Conservation (phyloP, 805 yeast species). For the Saturnispora hagleri region DNA sequence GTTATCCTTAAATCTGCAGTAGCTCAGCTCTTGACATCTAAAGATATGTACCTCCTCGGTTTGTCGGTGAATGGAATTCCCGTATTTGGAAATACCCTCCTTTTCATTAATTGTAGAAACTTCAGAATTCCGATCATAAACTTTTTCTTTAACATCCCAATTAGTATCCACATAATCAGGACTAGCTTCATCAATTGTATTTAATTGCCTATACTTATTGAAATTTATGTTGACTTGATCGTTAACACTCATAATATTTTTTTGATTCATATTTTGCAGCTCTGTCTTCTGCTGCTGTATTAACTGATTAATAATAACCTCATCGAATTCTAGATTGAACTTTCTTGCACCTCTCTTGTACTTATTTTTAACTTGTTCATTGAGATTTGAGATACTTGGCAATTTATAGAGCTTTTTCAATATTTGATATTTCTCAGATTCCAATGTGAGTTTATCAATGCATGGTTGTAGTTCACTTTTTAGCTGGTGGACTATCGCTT, state of each 20-base stretch:
- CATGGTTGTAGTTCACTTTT: slow-evolving; percentile 20
- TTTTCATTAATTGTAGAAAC: background rate
- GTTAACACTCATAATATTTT: background rate
- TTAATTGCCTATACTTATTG: slow-evolving; percentile 10
- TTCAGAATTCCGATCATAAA: background rate
- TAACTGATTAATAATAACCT: slow-evolving; percentile 5
- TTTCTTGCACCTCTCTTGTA: slow-evolving; percentile 6
- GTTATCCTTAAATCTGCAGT: background rate
- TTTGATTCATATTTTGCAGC: background rate
- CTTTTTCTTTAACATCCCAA: background rate
- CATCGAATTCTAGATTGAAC: slow-evolving; percentile 11
- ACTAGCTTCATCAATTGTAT: slow-evolving; percentile 11
- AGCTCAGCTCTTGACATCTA: background rate
- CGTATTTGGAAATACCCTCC: background rate
- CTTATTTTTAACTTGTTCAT: slow-evolving; percentile 8
- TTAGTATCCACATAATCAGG: background rate
- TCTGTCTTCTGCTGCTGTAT: slow-evolving; percentile 6
- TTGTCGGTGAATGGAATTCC: background rate
- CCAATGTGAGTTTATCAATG: slow-evolving; percentile 14
- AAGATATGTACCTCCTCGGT: background rate
- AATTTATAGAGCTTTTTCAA: slow-evolving; percentile 19
- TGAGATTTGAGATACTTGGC: slow-evolving; percentile 22
- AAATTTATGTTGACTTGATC: slow-evolving; percentile 12
- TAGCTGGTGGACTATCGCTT: slow-evolving; percentile 11
- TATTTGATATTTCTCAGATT: slow-evolving; percentile 19